Percentiles rank a stretch among this genome's conserved stretches.
phyloP scores from a whole-genome alignment of 2,329 filamentous ascomycete species.

The Pseudomassariella vexata region DNA sequence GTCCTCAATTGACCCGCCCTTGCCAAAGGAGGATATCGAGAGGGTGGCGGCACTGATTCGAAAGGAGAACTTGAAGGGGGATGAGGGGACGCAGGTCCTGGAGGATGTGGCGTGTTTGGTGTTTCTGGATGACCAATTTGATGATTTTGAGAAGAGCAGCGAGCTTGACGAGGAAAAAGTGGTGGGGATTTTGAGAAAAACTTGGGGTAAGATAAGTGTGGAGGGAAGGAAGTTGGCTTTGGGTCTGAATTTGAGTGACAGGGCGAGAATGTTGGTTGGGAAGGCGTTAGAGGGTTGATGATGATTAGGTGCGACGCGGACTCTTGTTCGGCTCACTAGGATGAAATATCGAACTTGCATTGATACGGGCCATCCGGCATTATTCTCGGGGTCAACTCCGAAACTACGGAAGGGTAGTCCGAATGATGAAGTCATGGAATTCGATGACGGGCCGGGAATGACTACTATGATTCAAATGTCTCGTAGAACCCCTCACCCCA shows the following conservation, averaged over 20 bases:
- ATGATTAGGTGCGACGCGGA: background rate
- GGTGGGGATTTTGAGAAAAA: slow-evolving; percentile 63
- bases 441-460: too few species aligned
- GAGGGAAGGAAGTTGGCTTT: slow-evolving; percentile 59
- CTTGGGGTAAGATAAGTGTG: slow-evolving; percentile 70
- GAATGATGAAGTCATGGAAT: too few species aligned
- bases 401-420: too few species aligned
- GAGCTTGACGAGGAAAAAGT: slow-evolving; percentile 72
- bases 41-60: slow-evolving; percentile 67
- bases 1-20: slow-evolving; percentile 27
- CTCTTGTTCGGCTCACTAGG: background rate
- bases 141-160: slow-evolving; percentile 64
- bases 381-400: too few species aligned
- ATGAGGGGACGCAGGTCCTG: slow-evolving; percentile 65
- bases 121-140: slow-evolving; percentile 82
- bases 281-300: slow-evolving; percentile 48
- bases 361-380: too few species aligned
- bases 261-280: slow-evolving; percentile 54
- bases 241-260: slow-evolving; percentile 57
- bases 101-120: slow-evolving; percentile 86
- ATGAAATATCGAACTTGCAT: too few species aligned
- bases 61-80: slow-evolving; percentile 66
- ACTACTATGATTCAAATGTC: too few species aligned
- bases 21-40: slow-evolving; percentile 45
- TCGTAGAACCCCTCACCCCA: too few species aligned